Percentiles rank a stretch among this genome's conserved stretches.
Evolutionary conservation across 805 yeast genomes (phyloP).

Genomic region (Kazachstania bromeliacearum): DNA sequence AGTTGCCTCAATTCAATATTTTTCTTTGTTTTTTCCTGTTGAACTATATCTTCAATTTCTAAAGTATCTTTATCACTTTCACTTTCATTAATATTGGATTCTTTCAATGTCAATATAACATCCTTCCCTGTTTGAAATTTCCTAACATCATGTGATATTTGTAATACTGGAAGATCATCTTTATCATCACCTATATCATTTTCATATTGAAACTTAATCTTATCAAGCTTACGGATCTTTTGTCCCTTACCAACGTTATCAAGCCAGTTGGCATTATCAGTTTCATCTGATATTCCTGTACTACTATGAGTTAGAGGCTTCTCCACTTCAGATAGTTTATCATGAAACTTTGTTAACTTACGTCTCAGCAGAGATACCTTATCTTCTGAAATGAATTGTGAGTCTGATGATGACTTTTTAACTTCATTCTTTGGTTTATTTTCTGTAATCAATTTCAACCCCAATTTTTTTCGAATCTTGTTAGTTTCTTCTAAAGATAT

Average conservation of each 20-base stretch:
- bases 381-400: constrained; percentile 8
- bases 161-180: constrained; percentile 28
- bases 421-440: constrained; percentile 10
- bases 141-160: constrained; percentile 42
- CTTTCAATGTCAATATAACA: constrained; percentile 48
- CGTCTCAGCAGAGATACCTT: constrained; percentile 14
- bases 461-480: constrained; percentile 31
- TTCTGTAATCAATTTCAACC: constrained; percentile 32
- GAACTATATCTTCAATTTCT: constrained; percentile 20
- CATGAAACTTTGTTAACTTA: constrained; percentile 10
- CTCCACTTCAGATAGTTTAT: background rate
- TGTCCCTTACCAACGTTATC: constrained; percentile 13
- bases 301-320: background rate
- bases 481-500: constrained; percentile 38
- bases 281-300: constrained; percentile 1
- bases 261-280: constrained; percentile 18
- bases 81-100: constrained; percentile 28
- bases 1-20: constrained; percentile 24
- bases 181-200: constrained; percentile 18
- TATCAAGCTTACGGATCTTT: constrained; percentile 1
- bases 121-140: constrained; percentile 33
- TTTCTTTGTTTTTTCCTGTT: constrained; percentile 24
- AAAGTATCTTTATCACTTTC: constrained; percentile 20
- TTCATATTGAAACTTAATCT: constrained; percentile 9
- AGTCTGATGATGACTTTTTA: constrained; percentile 1